phyloP scores from a whole-genome alignment of 495 filamentous ascomycete genomes.

The Podospora conica region DNA sequence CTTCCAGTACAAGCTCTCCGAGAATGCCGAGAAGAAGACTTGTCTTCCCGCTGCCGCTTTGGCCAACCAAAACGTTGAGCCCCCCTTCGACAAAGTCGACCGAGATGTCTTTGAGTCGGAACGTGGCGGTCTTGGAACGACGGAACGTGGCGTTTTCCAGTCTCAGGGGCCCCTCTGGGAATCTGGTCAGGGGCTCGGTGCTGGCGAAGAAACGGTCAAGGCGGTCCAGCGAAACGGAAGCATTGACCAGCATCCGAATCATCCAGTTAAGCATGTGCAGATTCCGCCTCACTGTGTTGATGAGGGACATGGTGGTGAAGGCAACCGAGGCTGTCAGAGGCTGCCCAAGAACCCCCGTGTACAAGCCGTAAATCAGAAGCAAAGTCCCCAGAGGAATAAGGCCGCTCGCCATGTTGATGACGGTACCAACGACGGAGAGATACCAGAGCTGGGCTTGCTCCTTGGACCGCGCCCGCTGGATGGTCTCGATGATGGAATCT shows the following conservation, averaged over 20 bases:
- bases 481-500: constrained; percentile 35
- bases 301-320: constrained; percentile 42
- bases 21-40: constrained; percentile 56
- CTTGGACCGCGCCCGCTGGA: constrained; percentile 35
- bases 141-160: constrained; percentile 39
- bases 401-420: constrained; percentile 29
- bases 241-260: constrained; percentile 35
- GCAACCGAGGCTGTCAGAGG: constrained; percentile 42
- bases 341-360: constrained; percentile 37
- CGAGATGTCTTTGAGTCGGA: constrained; percentile 41
- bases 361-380: constrained; percentile 39
- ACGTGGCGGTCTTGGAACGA: constrained; percentile 39
- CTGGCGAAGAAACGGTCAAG: constrained; percentile 42
- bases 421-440: constrained; percentile 35
- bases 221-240: constrained; percentile 40
- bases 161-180: constrained; percentile 38
- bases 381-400: constrained; percentile 38
- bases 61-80: constrained; percentile 47
- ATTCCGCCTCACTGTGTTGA: constrained; percentile 39
- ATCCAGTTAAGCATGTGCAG: constrained; percentile 36
- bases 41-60: constrained; percentile 58
- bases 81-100: constrained; percentile 46
- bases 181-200: constrained; percentile 33
- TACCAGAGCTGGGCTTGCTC: constrained; percentile 45
- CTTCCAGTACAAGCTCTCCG: constrained; percentile 50